Evolutionary conservation across 106 monocot genomes (phyloP), one percentile per base, ranked within the genome.

Genomic region (Posidonia australis): DNA sequence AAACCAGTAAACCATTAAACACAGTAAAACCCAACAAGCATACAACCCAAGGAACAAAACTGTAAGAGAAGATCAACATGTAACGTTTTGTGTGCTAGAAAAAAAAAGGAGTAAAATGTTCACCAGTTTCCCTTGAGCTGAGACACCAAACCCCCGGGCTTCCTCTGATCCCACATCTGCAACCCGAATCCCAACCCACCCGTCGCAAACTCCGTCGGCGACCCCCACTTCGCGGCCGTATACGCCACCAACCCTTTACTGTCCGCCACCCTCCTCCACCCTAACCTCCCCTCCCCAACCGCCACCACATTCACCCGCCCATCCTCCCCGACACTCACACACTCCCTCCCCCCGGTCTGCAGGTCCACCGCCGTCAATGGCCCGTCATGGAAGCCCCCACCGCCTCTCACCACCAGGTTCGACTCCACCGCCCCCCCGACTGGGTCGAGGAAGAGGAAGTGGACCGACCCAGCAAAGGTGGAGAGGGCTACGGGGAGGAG

Each of bases 91-190:
- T 5, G 28, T 16, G 29, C 10, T 27, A 62, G 48, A 7, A n/a
- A 49, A 49, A 49, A 16, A 9, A n/a, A 9, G 14, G 12, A 49
- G 12, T 9, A 13, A 49, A 49, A 49, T 3, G 48, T 49, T 82
- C 63, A 98, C 96, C 87, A 90, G 55, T 71, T 65, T 5, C 84
- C 82, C 55, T 85, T 87, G 25, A 87, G 74, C 74, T 87, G 86
- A 1, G 87, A 74, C 5, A 83, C 90, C 45, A 71, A 6, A 13
- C 81, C 90, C 1, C 69, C 84, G 17, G 87, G 73, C 47, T 72
- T 78, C 79, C 96, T 82, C 74, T 67, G 76, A 36, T 98, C 96
- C 96, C 87, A 90, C 78, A 87, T 84, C 62, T 87, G 87, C 26
- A 98, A 13, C 0, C 87, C 96, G 22, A 84, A 87, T 19, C 90